phyloP scores from a whole-genome alignment of 352 stramenopile genomes.

The Globisporangium cylindrosporum region DNA sequence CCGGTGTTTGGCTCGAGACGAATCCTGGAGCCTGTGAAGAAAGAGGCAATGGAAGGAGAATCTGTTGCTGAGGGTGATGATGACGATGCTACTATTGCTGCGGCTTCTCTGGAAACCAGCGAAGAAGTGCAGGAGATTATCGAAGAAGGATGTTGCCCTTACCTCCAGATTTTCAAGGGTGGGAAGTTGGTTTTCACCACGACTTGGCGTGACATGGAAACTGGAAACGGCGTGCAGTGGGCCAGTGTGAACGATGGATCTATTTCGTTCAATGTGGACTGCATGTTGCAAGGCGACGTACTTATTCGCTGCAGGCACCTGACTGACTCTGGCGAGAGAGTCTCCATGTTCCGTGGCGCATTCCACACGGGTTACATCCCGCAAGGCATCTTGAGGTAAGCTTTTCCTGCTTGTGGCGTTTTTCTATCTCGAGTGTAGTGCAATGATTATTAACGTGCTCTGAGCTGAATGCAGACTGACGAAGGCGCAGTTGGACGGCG shows the following conservation, averaged over 20 bases:
- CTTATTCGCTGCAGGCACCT: conserved; percentile 95
- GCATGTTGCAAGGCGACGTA: conserved; percentile 96
- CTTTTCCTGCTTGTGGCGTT: background rate
- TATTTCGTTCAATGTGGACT: conserved; percentile 94
- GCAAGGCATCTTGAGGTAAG: conserved; percentile 90
- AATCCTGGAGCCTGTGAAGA: conserved; percentile 55
- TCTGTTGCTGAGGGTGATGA: conserved; percentile 19
- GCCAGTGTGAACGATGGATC: conserved; percentile 83
- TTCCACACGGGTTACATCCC: conserved; percentile 99
- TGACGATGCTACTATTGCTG: conserved; percentile 6
- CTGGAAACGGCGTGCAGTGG: conserved; percentile 91
- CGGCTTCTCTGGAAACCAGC: conserved; percentile 11
- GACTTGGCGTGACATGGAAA: conserved; percentile 84
- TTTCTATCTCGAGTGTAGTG: background rate
- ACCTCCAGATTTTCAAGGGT: conserved; percentile 98
- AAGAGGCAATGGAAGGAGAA: conserved; percentile 30
- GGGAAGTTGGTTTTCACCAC: conserved; percentile 96
- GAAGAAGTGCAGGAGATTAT: conserved; percentile 60
- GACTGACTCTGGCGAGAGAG: conserved; percentile 80
- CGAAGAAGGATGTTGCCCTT: conserved; percentile 94
- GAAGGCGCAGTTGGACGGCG: conserved; percentile 95
- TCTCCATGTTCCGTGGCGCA: conserved; percentile 97
- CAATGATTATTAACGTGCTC: background rate
- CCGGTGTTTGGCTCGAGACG: conserved; percentile 79
- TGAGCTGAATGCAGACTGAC: conserved; percentile 67